Evolutionary conservation across 176 grass and related monocot species (phyloP).

Genomic region (Metroxylon sagu): DNA sequence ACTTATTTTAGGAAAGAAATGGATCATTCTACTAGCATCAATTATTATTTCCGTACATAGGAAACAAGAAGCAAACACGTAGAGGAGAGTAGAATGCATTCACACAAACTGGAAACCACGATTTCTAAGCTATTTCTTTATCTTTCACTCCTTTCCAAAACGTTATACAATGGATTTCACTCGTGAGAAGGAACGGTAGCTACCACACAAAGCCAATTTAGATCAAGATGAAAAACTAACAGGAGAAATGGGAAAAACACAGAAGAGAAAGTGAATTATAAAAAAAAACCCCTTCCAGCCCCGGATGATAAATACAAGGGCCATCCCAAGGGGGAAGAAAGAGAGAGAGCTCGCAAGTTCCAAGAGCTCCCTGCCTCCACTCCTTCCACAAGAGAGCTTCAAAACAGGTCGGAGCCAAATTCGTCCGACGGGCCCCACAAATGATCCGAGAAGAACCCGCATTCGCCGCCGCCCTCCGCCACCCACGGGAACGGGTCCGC

Average conservation of each 20-base stretch:
- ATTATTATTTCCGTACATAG: no score
- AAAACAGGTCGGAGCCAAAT: constrained; percentile 12
- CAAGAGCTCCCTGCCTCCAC: no score
- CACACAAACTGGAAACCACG: not conserved
- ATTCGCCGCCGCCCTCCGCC: constrained; percentile 2
- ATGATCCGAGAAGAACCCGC: constrained; percentile 20
- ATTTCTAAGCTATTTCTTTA: not conserved
- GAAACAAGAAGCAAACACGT: no score
- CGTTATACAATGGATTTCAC: not conserved
- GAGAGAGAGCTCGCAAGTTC: not conserved
- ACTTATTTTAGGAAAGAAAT: no score
- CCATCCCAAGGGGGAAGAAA: not conserved
- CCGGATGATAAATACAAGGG: not conserved
- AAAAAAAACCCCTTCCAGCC: no score
- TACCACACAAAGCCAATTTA: no score
- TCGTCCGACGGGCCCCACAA: constrained; percentile 26
- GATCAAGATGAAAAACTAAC: not conserved
- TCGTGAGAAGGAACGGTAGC: no score
- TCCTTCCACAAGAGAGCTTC: constrained; percentile 36
- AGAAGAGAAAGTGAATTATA: not conserved
- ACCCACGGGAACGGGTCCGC: not conserved
- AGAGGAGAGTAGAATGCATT: not conserved
- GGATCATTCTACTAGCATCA: no score
- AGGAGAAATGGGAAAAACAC: not conserved
- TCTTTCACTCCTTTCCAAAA: not conserved